phyloP scores from a whole-genome alignment of 495 filamentous ascomycete genomes.

The Baudoinia panamericana region DNA sequence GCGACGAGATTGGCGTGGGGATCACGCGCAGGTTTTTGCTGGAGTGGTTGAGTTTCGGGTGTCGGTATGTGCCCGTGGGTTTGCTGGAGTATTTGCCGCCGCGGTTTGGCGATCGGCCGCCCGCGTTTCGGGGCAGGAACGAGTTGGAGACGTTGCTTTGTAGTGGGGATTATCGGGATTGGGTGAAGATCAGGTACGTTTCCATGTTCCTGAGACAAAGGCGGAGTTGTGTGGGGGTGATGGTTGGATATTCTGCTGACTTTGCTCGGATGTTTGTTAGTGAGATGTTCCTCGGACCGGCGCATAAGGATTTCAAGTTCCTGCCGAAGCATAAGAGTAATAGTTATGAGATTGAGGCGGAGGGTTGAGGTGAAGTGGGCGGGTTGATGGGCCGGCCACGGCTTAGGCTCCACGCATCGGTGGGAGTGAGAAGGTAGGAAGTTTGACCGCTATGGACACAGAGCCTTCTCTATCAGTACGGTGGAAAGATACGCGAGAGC shows the following conservation, averaged over 20 bases:
- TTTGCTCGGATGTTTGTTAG: conserved; percentile 33
- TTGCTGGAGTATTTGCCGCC: conserved; percentile 79
- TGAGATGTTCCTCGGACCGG: conserved; percentile 94
- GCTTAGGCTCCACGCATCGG: not conserved
- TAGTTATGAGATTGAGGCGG: conserved; percentile 52
- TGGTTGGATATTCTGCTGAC: not conserved
- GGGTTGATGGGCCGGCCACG: not conserved
- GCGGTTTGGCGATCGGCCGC: conserved; percentile 72
- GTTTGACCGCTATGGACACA: too few relatives aligned
- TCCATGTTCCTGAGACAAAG: too few relatives aligned
- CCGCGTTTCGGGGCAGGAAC: conserved; percentile 66
- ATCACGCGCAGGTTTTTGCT: conserved; percentile 79
- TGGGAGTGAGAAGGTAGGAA: too few relatives aligned
- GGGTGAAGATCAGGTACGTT: conserved; percentile 92
- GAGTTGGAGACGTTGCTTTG: conserved; percentile 84
- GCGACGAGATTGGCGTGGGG: conserved; percentile 83
- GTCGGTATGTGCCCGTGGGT: conserved; percentile 81
- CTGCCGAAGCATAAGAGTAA: conserved; percentile 98
- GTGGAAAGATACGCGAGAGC: too few relatives aligned
- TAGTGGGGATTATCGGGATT: conserved; percentile 85
- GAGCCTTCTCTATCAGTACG: too few relatives aligned
- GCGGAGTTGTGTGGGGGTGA: conserved; percentile 6
- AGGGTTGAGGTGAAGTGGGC: too few relatives aligned
- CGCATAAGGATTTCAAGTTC: conserved; percentile 81
- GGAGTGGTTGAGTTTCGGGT: conserved; percentile 87